A percentile compares a stretch with the other conserved stretches of the same genome.
phyloP scores from a whole-genome alignment of 768 basidiomycete species.

The Russula ochroleuca region DNA sequence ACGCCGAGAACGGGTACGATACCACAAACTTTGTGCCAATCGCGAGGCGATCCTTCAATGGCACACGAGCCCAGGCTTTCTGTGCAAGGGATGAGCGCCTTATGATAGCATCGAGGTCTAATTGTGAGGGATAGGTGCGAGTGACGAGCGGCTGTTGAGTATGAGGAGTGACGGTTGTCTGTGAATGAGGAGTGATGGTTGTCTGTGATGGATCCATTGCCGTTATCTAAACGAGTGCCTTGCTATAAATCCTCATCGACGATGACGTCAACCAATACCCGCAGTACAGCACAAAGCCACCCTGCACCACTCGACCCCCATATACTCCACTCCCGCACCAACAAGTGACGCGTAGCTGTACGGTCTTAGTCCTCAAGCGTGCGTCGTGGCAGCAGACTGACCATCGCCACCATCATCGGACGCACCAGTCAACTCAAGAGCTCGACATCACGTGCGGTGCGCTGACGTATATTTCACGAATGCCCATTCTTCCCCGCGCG shows the following conservation, averaged over 20 bases:
- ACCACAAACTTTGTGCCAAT: constrained; percentile 71
- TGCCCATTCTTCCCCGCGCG: too few species aligned
- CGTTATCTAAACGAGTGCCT: constrained; percentile 47
- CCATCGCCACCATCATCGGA: too few species aligned
- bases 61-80: constrained; percentile 60
- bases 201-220: background rate
- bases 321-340: too few species aligned
- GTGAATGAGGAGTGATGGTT: constrained; percentile 33
- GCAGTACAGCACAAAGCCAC: constrained; percentile 53
- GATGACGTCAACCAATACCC: constrained; percentile 39
- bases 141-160: constrained; percentile 65
- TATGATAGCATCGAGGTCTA: constrained; percentile 60
- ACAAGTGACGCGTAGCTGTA: too few species aligned
- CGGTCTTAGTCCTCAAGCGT: too few species aligned
- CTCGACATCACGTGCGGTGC: too few species aligned
- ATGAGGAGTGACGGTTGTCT: constrained; percentile 84
- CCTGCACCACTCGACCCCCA: too few species aligned
- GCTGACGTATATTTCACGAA: too few species aligned
- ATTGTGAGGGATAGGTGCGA: constrained; percentile 56
- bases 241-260: constrained; percentile 60
- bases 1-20: constrained; percentile 36
- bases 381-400: too few species aligned
- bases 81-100: constrained; percentile 60
- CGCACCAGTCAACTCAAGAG: too few species aligned
- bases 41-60: constrained; percentile 59